A percentile compares a stretch with the other conserved stretches of the same genome.
These are phyloP conservation scores for Phytophthora citrophthora DNA, from an alignment of 352 stramenopile genomes.

Conservation along the genomic window DNA sequence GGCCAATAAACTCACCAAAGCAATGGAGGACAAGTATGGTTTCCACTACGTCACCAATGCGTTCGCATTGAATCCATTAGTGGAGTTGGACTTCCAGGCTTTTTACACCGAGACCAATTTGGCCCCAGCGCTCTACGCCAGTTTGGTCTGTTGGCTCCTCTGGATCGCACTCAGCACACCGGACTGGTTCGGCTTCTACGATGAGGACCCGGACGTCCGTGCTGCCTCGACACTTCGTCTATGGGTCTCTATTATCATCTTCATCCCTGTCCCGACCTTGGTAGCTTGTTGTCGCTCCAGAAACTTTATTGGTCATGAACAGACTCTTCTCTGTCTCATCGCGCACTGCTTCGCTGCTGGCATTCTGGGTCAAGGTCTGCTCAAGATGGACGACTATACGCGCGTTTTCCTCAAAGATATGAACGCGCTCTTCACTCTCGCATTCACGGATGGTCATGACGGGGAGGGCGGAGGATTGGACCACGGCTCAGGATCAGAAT, in stretches of 20 bases:
- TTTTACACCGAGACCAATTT: slow-evolving; percentile 80
- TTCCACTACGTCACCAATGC: slow-evolving; percentile 86
- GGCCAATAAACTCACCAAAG: slow-evolving; percentile 63
- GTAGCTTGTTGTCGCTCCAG: slow-evolving; percentile 57
- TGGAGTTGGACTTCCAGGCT: slow-evolving; percentile 83
- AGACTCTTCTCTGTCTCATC: slow-evolving; percentile 64
- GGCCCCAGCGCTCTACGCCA: slow-evolving; percentile 66
- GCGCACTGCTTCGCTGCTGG: slow-evolving; percentile 72
- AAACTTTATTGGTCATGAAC: slow-evolving; percentile 63
- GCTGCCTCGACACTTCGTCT: slow-evolving; percentile 40
- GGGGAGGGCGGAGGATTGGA: slow-evolving; percentile 1
- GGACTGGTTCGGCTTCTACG: slow-evolving; percentile 51
- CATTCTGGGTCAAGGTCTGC: slow-evolving; percentile 54
- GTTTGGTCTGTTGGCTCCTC: slow-evolving; percentile 58
- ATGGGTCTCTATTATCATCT: slow-evolving; percentile 58
- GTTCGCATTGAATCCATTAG: slow-evolving; percentile 60
- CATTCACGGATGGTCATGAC: slow-evolving; percentile 20
- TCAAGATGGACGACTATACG: slow-evolving; percentile 52
- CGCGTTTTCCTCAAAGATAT: slow-evolving; percentile 58
- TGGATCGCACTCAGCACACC: slow-evolving; percentile 56
- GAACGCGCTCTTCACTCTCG: slow-evolving; percentile 51
- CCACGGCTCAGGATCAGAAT: neutral
- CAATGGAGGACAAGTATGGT: slow-evolving; percentile 82
- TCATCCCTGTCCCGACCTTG: slow-evolving; percentile 65
- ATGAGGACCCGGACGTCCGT: slow-evolving; percentile 41